These are phyloP conservation scores for Cutaneotrichosporon sp. DNA, from an alignment of 1,284 basidiomycete species.

Conservation along the genomic window DNA sequence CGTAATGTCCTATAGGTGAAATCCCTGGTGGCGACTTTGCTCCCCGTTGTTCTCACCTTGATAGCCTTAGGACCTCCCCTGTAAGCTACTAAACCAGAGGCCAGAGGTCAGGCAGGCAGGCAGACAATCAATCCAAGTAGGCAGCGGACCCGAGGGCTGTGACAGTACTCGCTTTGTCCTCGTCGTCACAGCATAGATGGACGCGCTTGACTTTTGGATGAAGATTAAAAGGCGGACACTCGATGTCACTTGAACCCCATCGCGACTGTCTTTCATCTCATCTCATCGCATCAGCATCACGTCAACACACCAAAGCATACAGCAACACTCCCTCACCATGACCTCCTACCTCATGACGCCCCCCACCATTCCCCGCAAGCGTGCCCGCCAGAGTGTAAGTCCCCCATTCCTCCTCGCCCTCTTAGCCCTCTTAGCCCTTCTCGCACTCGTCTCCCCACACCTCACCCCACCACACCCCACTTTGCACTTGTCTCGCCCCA, in stretches of 20 bases:
- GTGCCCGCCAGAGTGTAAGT: constrained; percentile 2
- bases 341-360: constrained; percentile 10
- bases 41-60: not conserved
- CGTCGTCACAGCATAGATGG: not conserved
- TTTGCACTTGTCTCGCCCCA: not conserved
- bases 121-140: not conserved
- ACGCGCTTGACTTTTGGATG: not conserved
- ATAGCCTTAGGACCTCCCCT: not conserved
- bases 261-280: constrained; percentile 11
- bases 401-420: not conserved
- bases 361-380: constrained; percentile 10
- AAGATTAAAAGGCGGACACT: not conserved
- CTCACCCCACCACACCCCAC: not conserved
- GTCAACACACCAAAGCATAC: not conserved
- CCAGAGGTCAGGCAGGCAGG: not conserved
- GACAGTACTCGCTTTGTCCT: not conserved
- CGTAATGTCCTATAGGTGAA: not conserved
- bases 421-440: not conserved
- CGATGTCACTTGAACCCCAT: not conserved
- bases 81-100: not conserved
- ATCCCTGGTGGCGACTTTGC: not conserved
- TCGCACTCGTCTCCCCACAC: not conserved
- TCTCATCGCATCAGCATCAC: constrained; percentile 2
- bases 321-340: constrained; percentile 1
- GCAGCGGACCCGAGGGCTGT: not conserved